Evolutionary conservation across 2,329 filamentous ascomycete genomes (phyloP), one percentile per base, ranked within the genome.

Genomic region (Arachnomyces sp.): DNA sequence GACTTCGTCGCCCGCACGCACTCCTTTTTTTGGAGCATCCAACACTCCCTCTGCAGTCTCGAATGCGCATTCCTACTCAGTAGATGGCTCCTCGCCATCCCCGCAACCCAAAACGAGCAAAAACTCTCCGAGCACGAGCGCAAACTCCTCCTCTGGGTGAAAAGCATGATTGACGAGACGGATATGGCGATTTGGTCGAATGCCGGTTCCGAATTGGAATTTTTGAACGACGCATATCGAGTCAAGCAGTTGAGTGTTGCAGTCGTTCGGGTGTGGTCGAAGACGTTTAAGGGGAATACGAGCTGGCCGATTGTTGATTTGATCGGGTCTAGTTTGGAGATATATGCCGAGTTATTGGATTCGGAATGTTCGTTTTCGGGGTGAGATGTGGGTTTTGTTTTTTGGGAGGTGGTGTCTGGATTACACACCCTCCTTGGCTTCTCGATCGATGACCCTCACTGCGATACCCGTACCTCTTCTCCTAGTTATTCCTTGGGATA

Each of bases 21-120:
- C 49, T 72, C 70, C 1, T 69, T 73, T 40, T 70, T 73, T 49
- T 76, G 72, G 73, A 71, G 67, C 29, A 70, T 75, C 18, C 70
- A 74, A 47, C 72, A 76, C 47, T 71, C 70, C 1, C 57, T 76
- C 4, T 73, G 70, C 54, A 72, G 67, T 43, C 53, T 75, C 12
- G 71, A 74, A 47, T 75, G 72, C 40, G 71, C 72, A 1, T 70
- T 69, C 45, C 59, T 70, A 15, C 52, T 70, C 4, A 67, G 64
- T 42, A 61, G 66, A 36, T 70, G 67, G 67, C 50, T 70, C 4
- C 60, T 67, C 16, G 59, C 63, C 4, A 67, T 70, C 15, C 66
- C 66, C 8, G 46, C 57, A 12, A 64, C 66, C 2, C 65, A 66
- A 33, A 48, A 56, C 5, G 64, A 67, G 34, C 64, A 68, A 36